Base-by-base conservation (phyloP, 805 yeast genomes). In the Blastobotrys muscicola region DNA sequence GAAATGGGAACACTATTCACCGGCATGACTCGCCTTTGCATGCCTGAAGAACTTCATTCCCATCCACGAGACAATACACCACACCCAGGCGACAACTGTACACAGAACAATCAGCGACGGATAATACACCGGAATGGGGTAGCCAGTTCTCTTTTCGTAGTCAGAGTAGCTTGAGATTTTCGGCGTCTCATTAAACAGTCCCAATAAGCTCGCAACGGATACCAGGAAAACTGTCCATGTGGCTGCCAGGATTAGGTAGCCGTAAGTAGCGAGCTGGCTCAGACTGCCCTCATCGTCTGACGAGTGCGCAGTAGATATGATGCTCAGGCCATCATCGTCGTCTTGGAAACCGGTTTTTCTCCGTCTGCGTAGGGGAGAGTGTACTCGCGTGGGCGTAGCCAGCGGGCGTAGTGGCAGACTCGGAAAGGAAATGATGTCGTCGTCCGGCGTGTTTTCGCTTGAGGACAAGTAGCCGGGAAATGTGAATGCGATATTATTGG, bases 31-130 rank as follows among this genome's bases (percentile, higher is more conserved):
- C 6, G 86, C 86, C 51, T 78, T 81, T 15, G 92, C 81, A 56
- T 85, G 92, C 44, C 86, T 68, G 62, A 85, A 85, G 45, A 84
- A 64, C 60, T 85, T 85, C 72, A 84, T 69, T 32, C 92, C 89
- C 37, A 78, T 68, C 94, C 94, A 85, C 8, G 87, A 76, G 3
- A 73, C 64, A 8, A 78, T 62, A 35, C 87, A 76, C 94, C 94
- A 84, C 4, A 77, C 59, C 83, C 84, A 78, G 1, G 62, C 55
- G 12, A 64, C 57, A 7, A 65, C 68, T 4, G 68, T 64, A 9
- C 60, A 36, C 23, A 68, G 51, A 8, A 64, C 41, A 4, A 62
- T 14, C 1, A 68, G 55, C 6, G 62, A 50, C 1, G 65, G 58
- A 48, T 68, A 66, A 50, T 72, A 72, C 30, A 58, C 58, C 5